These are phyloP conservation scores for Cercospora nicotianae DNA, from an alignment of 2,329 filamentous ascomycete genomes.

Conservation along the genomic window DNA sequence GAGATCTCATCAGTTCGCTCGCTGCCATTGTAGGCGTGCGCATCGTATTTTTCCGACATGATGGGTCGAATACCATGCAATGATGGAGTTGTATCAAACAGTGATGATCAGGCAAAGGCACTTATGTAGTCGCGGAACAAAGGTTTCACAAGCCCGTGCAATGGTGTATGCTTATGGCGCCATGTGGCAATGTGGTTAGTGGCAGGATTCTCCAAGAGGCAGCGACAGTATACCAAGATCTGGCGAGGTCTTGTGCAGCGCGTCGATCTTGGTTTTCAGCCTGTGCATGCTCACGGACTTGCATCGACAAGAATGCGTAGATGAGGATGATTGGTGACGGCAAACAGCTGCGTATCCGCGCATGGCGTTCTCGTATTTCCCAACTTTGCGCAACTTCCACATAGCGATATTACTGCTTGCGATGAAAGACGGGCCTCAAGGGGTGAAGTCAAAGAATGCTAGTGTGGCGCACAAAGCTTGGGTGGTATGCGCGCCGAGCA, in stretches of 20 bases:
- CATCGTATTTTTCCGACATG: slow-evolving; percentile 1
- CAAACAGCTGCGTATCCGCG: neutral
- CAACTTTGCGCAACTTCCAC: neutral
- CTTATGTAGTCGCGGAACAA: neutral
- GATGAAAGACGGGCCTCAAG: neutral
- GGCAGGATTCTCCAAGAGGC: neutral
- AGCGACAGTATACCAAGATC: neutral
- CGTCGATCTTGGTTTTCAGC: neutral
- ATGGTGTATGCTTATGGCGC: slow-evolving; percentile 1
- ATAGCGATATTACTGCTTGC: neutral
- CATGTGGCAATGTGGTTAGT: neutral
- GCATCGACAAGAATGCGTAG: too few relatives aligned
- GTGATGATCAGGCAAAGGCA: neutral
- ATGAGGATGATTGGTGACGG: neutral
- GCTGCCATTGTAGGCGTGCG: neutral
- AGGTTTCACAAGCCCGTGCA: neutral
- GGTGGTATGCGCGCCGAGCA: slow-evolving; percentile 7
- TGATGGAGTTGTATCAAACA: neutral
- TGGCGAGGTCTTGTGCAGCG: neutral
- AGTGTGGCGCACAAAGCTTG: slow-evolving; percentile 4
- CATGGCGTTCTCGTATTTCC: neutral
- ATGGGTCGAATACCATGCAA: neutral
- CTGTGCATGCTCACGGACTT: neutral
- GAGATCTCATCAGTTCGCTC: neutral
- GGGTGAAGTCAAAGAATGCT: neutral